Percentiles rank a stretch among this genome's conserved stretches.
Evolutionary conservation across 257 asterid species (phyloP).

Genomic region (Coffea canephora): DNA sequence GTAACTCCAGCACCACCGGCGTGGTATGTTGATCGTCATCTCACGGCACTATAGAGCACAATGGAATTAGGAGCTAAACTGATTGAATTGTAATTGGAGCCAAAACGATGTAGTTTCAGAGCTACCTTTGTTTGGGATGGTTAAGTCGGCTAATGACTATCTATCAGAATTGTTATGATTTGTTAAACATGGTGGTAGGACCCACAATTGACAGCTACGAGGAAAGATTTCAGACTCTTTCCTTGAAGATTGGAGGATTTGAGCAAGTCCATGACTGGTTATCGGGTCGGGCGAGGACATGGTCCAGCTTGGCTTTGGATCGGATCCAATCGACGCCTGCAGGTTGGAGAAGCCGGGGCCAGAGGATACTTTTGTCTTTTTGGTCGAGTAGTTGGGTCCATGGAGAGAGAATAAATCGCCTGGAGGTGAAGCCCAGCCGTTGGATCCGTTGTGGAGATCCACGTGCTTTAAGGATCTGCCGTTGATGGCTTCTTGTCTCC

Average conservation of each 20-base stretch:
- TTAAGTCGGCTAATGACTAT: too few species aligned
- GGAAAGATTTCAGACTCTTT: conserved; percentile 43
- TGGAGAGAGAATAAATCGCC: conserved; percentile 73
- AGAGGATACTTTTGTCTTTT: conserved; percentile 55
- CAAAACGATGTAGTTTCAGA: too few species aligned
- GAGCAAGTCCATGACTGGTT: conserved; percentile 61
- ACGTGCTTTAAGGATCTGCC: conserved; percentile 77
- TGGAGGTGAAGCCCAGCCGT: conserved; percentile 97
- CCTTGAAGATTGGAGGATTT: conserved; percentile 35
- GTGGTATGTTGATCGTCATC: too few species aligned
- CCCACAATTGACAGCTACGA: conserved; percentile 73
- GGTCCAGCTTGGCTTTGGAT: conserved; percentile 76
- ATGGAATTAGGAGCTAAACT: too few species aligned
- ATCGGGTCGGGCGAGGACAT: conserved; percentile 74
- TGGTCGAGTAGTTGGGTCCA: conserved; percentile 62
- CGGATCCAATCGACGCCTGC: conserved; percentile 97
- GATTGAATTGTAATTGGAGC: too few species aligned
- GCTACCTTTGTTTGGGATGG: too few species aligned
- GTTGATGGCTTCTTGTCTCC: conserved; percentile 63
- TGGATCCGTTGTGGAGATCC: conserved; percentile 62
- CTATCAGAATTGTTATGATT: too few species aligned
- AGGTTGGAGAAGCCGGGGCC: conserved; percentile 66
- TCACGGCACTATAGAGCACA: too few species aligned
- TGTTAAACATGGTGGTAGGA: too few species aligned
- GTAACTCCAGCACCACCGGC: too few species aligned